These are phyloP conservation scores for Nakataea oryzae DNA, from an alignment of 2,329 filamentous ascomycete genomes.

Conservation along the genomic window DNA sequence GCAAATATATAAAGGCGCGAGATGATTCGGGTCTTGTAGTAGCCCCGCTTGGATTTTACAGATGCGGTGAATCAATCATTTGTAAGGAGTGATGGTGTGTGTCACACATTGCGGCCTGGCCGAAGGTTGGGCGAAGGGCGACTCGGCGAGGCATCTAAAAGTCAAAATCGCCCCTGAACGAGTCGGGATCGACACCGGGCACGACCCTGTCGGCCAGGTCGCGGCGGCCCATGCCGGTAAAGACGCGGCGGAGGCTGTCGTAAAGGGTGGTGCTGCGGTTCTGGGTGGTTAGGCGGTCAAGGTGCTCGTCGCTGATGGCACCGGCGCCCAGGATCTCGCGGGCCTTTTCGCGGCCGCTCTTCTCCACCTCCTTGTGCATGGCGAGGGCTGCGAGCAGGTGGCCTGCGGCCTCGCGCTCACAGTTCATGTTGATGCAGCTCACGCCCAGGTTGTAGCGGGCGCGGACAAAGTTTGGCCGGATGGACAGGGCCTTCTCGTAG, in stretches of 20 bases:
- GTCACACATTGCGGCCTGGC: not conserved
- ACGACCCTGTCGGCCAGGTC: constrained; percentile 84
- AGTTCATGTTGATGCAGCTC: constrained; percentile 94
- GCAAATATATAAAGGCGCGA: no score
- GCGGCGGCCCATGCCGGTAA: constrained; percentile 84
- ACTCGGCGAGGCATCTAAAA: constrained; percentile 36
- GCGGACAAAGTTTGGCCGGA: constrained; percentile 93
- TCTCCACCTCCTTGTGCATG: constrained; percentile 93
- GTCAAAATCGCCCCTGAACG: constrained; percentile 84
- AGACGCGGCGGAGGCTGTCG: constrained; percentile 89
- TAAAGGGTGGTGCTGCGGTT: constrained; percentile 96
- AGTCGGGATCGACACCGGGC: constrained; percentile 80
- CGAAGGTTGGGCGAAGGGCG: not conserved
- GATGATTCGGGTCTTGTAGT: no score
- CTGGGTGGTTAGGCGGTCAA: constrained; percentile 84
- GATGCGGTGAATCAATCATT: not conserved
- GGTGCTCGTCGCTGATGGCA: constrained; percentile 51
- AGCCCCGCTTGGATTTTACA: not conserved
- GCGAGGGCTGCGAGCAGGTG: constrained; percentile 85
- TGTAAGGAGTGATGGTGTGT: not conserved
- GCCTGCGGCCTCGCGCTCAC: constrained; percentile 83
- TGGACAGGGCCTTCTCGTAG: constrained; percentile 82
- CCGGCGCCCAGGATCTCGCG: constrained; percentile 64
- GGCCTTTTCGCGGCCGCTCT: constrained; percentile 72
- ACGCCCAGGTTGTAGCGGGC: constrained; percentile 96